Percentiles rank a stretch among this genome's conserved stretches.
phyloP scores from a whole-genome alignment of 2,329 filamentous ascomycete genomes.

The Microdochium bolleyi region DNA sequence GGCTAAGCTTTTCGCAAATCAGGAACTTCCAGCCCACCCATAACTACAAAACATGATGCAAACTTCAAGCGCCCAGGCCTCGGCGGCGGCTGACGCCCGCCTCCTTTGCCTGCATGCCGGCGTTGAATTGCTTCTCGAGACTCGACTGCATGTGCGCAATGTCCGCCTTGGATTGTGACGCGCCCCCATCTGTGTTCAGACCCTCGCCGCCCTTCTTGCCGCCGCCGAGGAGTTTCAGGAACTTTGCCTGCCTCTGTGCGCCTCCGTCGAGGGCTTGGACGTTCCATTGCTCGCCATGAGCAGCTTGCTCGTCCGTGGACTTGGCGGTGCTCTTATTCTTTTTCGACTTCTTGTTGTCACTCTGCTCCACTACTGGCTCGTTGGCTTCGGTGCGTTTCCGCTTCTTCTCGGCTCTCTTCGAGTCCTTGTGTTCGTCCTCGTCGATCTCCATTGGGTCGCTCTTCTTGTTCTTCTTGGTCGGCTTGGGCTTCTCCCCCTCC shows the following conservation, averaged over 20 bases:
- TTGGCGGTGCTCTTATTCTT: slow-evolving; percentile 14
- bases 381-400: slow-evolving; percentile 6
- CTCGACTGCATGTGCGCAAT: slow-evolving; percentile 32
- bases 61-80: slow-evolving; percentile 42
- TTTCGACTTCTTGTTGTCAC: slow-evolving; percentile 14
- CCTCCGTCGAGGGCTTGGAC: slow-evolving; percentile 43
- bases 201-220: slow-evolving; percentile 32
- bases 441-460: slow-evolving; percentile 9
- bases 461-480: slow-evolving; percentile 24
- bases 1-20: no score
- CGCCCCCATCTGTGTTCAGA: slow-evolving; percentile 4
- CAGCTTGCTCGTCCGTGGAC: slow-evolving; percentile 10
- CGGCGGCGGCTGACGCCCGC: slow-evolving; percentile 39
- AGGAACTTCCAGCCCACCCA: no score
- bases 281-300: slow-evolving; percentile 39
- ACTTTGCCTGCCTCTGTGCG: slow-evolving; percentile 43
- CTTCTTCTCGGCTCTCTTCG: slow-evolving; percentile 14
- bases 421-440: slow-evolving; percentile 11
- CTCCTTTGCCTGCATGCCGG: slow-evolving; percentile 47
- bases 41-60: background rate
- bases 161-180: slow-evolving; percentile 12
- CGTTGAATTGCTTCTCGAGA: slow-evolving; percentile 48
- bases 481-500: slow-evolving; percentile 22
- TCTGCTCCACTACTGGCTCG: slow-evolving; percentile 16
- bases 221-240: slow-evolving; percentile 46